These are phyloP conservation scores for Edaphochlamys debaryana DNA, from an alignment of 139 green algal species.

Conservation along the genomic window DNA sequence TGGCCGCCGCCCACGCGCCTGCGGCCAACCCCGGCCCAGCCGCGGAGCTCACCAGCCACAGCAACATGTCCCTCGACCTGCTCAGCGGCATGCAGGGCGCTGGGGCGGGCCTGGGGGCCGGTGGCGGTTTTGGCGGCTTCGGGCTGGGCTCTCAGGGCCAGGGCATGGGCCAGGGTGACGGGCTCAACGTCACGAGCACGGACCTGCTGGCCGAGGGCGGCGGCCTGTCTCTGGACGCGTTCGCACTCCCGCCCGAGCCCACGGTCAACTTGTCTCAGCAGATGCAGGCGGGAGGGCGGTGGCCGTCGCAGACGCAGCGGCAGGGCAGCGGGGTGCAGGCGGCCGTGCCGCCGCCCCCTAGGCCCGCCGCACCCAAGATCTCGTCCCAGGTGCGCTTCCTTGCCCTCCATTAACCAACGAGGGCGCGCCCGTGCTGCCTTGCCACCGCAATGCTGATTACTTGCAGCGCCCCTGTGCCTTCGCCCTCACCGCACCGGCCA, in stretches of 20 bases:
- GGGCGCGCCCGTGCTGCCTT: too few relatives aligned
- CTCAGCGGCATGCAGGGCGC: not conserved
- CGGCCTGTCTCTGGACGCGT: constrained; percentile 62
- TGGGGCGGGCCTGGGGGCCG: not conserved
- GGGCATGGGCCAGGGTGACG: not conserved
- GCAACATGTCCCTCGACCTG: constrained; percentile 20
- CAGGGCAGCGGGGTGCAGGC: not conserved
- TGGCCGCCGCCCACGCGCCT: not conserved
- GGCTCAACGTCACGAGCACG: not conserved
- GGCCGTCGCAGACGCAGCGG: not conserved
- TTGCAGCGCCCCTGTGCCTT: too few relatives aligned
- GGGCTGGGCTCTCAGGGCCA: too few relatives aligned
- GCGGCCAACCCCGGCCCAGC: too few relatives aligned
- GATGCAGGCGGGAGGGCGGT: too few relatives aligned
- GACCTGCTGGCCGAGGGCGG: constrained; percentile 38
- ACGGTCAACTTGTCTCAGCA: constrained; percentile 21
- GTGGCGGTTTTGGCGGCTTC: too few relatives aligned
- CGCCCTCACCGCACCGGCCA: too few relatives aligned
- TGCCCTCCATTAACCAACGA: too few relatives aligned
- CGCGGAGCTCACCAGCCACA: not conserved
- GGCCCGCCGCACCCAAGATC: constrained; percentile 42
- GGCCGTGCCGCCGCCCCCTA: not conserved
- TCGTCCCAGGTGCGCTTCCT: constrained; percentile 62
- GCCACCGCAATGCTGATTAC: too few relatives aligned
- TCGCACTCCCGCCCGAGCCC: constrained; percentile 65